Base-by-base conservation (phyloP, 1,284 basidiomycete genomes). In the Microbotryomycetes sp. region DNA sequence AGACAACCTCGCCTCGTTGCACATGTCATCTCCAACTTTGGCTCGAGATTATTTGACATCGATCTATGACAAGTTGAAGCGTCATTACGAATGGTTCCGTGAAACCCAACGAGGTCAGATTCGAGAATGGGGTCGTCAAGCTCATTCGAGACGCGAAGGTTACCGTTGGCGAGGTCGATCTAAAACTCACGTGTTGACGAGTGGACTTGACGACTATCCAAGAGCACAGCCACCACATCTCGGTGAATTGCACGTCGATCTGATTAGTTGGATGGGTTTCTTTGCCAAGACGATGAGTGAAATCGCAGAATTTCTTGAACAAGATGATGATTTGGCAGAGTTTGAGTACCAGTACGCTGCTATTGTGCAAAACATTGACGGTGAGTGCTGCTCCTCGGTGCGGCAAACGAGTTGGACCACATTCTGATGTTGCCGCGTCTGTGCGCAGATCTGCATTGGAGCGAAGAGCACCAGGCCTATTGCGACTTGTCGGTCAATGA, bases 11-110 rank as follows among this genome's bases (percentile, higher is more conserved):
- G 68, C 26, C 57, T 77, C 55, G 62, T 70, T 59, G 79, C 88
- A 74, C 83, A 85, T 70, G 77, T 28, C 54, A 1, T 80, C 63
- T 80, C 82, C 82, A 2, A 79, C 83, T 23, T 78, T 86, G 12
- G 86, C 87, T 0, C 77, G 84, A 3, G 73, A 78, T 2, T 93
- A 85, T 77, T 80, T 96, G 52, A 82, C 80, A 52, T 85, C 84
- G 3, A 88, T 96, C 63, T 97, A 97, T 73, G 78, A 79, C 28
- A 86, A 88, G 4, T 80, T 96, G 15, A 88, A 88, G 69, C 82
- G 88, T 22, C 93, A 97, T 75, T 97, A 96, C 73, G 85, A 89
- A 61, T 97, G 92, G 92, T 96, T 96, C 82, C 83, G 91, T 29
- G 84, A 86, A 55, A 94, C 92, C 2, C 92, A 97, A 76, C 84